Conservation (phyloP, 75 land plant genomes). For the Cryptomeria japonica region DNA sequence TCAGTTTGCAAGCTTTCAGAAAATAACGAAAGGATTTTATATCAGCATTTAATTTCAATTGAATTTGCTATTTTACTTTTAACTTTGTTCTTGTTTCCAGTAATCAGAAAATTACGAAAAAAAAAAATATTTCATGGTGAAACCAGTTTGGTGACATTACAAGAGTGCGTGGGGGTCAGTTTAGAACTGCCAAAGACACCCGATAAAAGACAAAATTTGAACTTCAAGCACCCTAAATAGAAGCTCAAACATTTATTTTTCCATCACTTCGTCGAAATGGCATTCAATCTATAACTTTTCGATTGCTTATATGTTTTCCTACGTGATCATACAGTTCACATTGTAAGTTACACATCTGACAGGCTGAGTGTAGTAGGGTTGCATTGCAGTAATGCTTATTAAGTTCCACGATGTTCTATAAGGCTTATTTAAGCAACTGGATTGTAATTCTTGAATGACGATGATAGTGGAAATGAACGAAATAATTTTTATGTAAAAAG, state of each 20-base stretch:
- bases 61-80: too few species aligned
- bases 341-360: not conserved
- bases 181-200: not conserved
- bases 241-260: not conserved
- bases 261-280: not conserved
- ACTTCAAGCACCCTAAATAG: not conserved
- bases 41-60: too few species aligned
- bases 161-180: not conserved
- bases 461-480: not conserved
- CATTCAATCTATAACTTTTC: not conserved
- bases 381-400: not conserved
- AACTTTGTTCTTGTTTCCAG: too few species aligned
- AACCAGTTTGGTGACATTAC: too few species aligned
- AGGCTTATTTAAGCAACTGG: not conserved
- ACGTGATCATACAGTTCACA: not conserved
- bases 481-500: not conserved
- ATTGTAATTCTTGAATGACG: not conserved
- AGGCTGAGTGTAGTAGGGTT: not conserved
- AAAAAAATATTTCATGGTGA: too few species aligned
- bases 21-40: too few species aligned
- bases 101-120: too few species aligned
- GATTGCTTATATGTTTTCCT: not conserved
- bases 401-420: not conserved
- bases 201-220: not conserved
- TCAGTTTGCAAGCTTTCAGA: too few species aligned